phyloP scores from a whole-genome alignment of 495 filamentous ascomycete genomes.

The Xylaria sp. region DNA sequence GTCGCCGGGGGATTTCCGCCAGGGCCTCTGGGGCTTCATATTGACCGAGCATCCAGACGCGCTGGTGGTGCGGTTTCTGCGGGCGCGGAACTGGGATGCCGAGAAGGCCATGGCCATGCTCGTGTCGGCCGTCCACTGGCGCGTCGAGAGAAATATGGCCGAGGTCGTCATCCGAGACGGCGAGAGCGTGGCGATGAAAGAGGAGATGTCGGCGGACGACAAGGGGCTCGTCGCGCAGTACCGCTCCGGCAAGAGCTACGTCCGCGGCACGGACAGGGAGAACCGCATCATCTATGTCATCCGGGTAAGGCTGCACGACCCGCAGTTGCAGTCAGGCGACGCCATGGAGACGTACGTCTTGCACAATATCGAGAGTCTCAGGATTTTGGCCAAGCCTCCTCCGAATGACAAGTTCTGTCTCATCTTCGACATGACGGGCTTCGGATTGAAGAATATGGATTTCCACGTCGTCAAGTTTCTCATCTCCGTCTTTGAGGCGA shows the following conservation, averaged over 20 bases:
- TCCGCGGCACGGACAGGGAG: conserved; percentile 1
- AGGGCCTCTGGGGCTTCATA: conserved; percentile 23
- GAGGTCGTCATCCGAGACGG: conserved; percentile 13
- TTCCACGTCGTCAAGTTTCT: conserved; percentile 25
- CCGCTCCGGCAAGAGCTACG: conserved; percentile 27
- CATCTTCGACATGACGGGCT: conserved; percentile 28
- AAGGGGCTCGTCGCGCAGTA: conserved; percentile 25
- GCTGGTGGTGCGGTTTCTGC: conserved; percentile 23
- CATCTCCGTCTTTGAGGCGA: conserved; percentile 25
- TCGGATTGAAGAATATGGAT: conserved; percentile 26
- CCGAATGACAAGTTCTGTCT: conserved; percentile 23
- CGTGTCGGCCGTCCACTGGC: conserved; percentile 25
- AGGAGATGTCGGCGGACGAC: conserved; percentile 20
- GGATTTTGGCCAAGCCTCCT: not conserved
- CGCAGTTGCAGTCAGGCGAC: conserved; percentile 1
- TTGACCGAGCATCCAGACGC: conserved; percentile 20
- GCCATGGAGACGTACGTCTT: conserved; percentile 23
- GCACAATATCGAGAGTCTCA: conserved; percentile 25
- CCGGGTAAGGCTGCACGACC: conserved; percentile 14
- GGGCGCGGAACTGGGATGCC: conserved; percentile 24
- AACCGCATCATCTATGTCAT: conserved; percentile 15
- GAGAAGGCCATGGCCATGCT: conserved; percentile 20
- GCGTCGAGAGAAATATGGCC: conserved; percentile 10
- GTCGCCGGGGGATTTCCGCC: conserved; percentile 16
- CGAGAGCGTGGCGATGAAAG: conserved; percentile 2